Evolutionary conservation across 257 asterid genomes (phyloP).

Genomic region (Capsicum rhomboideum): DNA sequence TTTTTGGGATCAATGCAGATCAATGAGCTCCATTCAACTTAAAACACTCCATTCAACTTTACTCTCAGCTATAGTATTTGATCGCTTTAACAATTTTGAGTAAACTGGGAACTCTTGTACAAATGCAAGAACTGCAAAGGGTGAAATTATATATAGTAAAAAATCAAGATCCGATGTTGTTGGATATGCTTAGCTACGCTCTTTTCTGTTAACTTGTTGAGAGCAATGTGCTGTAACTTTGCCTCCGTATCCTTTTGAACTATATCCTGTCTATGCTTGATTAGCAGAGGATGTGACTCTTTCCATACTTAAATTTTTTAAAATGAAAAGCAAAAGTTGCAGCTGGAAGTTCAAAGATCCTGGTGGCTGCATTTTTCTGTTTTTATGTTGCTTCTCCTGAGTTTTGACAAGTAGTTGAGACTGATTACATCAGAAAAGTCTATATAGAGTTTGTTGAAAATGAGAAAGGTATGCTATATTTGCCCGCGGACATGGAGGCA

Average conservation of each 20-base stretch:
- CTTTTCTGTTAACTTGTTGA: background rate
- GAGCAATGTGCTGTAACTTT: background rate
- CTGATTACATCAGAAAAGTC: background rate
- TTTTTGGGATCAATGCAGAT: constrained; percentile 83
- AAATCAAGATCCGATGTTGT: background rate
- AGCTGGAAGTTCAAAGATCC: background rate
- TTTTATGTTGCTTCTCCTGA: background rate
- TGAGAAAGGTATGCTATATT: no score
- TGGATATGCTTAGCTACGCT: background rate
- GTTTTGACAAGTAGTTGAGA: background rate
- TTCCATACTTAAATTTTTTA: background rate
- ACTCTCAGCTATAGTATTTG: background rate
- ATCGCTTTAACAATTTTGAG: background rate
- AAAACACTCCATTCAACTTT: background rate
- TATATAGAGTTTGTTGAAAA: background rate
- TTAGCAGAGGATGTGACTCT: background rate
- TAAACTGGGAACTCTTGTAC: background rate
- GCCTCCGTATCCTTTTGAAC: background rate
- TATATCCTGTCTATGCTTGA: background rate
- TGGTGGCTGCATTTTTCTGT: background rate
- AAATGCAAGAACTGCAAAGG: constrained; percentile 2
- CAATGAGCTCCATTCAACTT: constrained; percentile 33
- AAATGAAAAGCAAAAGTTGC: background rate
- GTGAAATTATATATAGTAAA: background rate
- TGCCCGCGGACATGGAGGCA: no score